These are phyloP conservation scores for Dactylonectria estremocensis DNA, from an alignment of 2,329 filamentous ascomycete genomes.

Conservation along the genomic window DNA sequence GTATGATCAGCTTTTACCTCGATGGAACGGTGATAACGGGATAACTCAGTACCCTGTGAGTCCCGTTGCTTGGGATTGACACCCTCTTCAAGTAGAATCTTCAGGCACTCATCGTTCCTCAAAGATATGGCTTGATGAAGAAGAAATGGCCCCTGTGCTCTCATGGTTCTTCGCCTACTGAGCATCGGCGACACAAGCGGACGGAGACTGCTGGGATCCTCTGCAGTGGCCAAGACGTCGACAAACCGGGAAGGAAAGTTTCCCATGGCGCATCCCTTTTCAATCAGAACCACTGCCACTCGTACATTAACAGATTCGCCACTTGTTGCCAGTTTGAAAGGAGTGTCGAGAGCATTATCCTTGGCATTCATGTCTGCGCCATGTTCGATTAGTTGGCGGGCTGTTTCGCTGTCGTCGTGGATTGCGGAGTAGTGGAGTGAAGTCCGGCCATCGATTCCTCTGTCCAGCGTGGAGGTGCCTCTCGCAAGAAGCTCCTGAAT, in stretches of 20 bases:
- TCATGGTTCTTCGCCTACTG: not conserved
- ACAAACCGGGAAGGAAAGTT: not conserved
- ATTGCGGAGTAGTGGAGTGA: not conserved
- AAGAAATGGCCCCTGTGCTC: not conserved
- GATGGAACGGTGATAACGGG: not conserved
- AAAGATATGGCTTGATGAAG: not conserved
- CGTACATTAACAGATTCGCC: not conserved
- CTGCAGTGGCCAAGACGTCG: not conserved
- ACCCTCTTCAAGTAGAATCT: constrained; percentile 5
- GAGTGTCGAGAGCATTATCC: not conserved
- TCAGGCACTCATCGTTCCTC: not conserved
- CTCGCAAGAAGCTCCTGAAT: not conserved
- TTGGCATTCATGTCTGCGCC: constrained; percentile 7
- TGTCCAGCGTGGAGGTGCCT: not conserved
- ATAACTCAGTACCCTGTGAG: not conserved
- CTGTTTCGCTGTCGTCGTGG: not conserved
- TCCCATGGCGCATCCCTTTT: constrained; percentile 3
- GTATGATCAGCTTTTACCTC: not conserved
- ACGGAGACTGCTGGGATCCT: not conserved
- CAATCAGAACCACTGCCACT: constrained; percentile 2
- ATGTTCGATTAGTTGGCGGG: not conserved
- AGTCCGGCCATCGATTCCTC: not conserved
- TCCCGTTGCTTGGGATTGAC: not conserved
- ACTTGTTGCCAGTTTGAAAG: constrained; percentile 1
- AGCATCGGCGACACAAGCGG: not conserved